A percentile compares a stretch with the other conserved stretches of the same genome.
Evolutionary conservation across 2,329 filamentous ascomycete species (phyloP).

Genomic region (Epicoccum sorghinum): DNA sequence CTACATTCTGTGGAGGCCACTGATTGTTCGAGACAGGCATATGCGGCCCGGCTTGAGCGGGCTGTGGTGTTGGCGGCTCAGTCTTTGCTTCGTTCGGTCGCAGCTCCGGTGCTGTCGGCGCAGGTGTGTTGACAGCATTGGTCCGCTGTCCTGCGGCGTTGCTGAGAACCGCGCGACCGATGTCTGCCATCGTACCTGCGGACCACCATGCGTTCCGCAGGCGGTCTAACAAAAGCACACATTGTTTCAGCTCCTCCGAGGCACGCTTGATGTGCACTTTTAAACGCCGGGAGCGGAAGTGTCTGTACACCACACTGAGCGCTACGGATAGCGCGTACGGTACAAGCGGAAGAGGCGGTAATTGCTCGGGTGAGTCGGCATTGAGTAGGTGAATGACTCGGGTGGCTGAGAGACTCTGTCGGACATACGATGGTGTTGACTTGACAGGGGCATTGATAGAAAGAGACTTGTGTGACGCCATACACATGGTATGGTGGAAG

Average conservation of each 20-base stretch:
- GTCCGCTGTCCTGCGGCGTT: constrained; percentile 48
- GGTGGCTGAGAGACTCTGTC: constrained; percentile 62
- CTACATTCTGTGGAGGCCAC: constrained; percentile 30
- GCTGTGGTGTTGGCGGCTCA: constrained; percentile 26
- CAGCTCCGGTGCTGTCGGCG: constrained; percentile 27
- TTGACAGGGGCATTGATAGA: constrained; percentile 53
- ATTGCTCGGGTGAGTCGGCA: constrained; percentile 51
- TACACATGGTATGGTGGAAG: constrained; percentile 63
- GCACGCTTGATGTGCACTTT: constrained; percentile 55
- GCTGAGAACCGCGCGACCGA: constrained; percentile 47
- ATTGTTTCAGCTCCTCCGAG: constrained; percentile 53
- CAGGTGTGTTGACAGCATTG: constrained; percentile 43
- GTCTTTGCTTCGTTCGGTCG: constrained; percentile 27
- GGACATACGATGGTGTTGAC: constrained; percentile 58
- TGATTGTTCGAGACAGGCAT: constrained; percentile 22
- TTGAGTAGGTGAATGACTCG: constrained; percentile 60
- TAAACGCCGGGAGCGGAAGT: constrained; percentile 59
- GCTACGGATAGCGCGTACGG: constrained; percentile 63
- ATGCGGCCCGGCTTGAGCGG: constrained; percentile 21
- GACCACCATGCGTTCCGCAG: constrained; percentile 54
- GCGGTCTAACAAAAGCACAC: constrained; percentile 52
- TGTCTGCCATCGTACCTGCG: constrained; percentile 54
- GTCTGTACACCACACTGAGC: constrained; percentile 62
- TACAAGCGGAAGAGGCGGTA: constrained; percentile 61
- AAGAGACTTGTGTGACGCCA: constrained; percentile 61